phyloP scores from a whole-genome alignment of 306 rosid genomes.

The Boehmeria nivea region DNA sequence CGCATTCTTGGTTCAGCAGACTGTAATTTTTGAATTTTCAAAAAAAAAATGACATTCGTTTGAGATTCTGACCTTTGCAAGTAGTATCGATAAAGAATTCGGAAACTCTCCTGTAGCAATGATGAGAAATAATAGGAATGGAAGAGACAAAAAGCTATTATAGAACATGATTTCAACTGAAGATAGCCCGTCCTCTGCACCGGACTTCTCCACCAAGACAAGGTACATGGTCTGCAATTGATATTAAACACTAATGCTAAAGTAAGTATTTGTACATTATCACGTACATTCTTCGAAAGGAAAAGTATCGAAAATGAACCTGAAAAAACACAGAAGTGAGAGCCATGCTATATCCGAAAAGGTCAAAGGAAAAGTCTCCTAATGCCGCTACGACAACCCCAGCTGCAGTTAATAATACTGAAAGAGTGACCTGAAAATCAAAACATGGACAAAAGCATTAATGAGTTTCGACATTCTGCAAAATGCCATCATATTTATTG shows the following conservation, averaged over 20 bases:
- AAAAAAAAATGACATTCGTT: constrained; percentile 10
- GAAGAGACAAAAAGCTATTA: constrained; percentile 89
- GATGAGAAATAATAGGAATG: constrained; percentile 79
- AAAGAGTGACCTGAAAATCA: constrained; percentile 64
- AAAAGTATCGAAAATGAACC: constrained; percentile 38
- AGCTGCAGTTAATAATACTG: constrained; percentile 72
- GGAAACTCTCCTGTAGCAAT: constrained; percentile 91
- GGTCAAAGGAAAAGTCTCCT: constrained; percentile 91
- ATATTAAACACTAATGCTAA: constrained; percentile 13
- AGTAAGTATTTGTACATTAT: neutral
- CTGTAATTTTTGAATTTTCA: neutral
- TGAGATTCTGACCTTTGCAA: constrained; percentile 63
- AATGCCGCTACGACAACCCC: constrained; percentile 89
- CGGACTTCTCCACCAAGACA: constrained; percentile 87
- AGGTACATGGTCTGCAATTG: constrained; percentile 88
- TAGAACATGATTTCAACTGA: constrained; percentile 94
- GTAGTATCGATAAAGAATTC: constrained; percentile 56
- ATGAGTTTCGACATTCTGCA: neutral
- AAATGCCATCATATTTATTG: too few species aligned
- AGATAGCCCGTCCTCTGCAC: constrained; percentile 90
- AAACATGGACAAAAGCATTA: constrained; percentile 5
- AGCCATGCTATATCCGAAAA: constrained; percentile 88
- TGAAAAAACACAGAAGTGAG: constrained; percentile 86
- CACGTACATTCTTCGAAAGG: neutral
- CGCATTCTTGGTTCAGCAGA: neutral